Evolutionary conservation across 441 rosid genomes (phyloP).

Genomic region (Melastoma candidum): DNA sequence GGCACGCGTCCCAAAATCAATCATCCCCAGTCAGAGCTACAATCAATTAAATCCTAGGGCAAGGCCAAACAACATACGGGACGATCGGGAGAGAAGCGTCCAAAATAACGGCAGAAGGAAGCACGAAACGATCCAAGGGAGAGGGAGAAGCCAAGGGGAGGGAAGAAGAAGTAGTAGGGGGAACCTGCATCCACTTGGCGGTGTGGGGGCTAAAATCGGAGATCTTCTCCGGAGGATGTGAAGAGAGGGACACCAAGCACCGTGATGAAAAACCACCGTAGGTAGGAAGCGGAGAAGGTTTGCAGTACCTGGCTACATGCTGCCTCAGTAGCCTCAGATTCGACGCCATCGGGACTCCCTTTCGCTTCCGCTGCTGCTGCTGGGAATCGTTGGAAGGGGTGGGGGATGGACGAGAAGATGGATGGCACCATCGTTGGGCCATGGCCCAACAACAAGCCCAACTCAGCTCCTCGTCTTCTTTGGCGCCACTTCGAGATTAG

Average conservation of each 20-base stretch:
- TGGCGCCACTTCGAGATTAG: conserved; percentile 27
- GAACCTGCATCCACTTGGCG: conserved; percentile 99
- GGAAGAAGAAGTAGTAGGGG: background rate
- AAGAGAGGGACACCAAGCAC: conserved; percentile 32
- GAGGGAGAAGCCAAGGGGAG: background rate
- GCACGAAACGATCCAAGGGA: background rate
- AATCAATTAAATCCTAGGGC: too few relatives aligned
- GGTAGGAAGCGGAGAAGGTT: too few relatives aligned
- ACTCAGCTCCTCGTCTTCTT: conserved; percentile 10
- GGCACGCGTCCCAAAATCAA: too few relatives aligned
- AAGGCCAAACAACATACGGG: too few relatives aligned
- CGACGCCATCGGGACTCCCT: conserved; percentile 40
- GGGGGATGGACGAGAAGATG: background rate
- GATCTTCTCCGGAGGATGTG: conserved; percentile 19
- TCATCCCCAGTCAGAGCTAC: too few relatives aligned
- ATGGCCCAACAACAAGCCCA: too few relatives aligned
- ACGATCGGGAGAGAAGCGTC: background rate
- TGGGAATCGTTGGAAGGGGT: too few relatives aligned
- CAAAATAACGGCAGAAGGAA: conserved; percentile 1
- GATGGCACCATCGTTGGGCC: too few relatives aligned
- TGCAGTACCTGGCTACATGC: background rate
- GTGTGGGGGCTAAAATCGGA: conserved; percentile 49
- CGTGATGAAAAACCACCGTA: background rate
- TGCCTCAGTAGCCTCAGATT: conserved; percentile 36
- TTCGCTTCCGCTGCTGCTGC: background rate